Evolutionary conservation across 1,284 basidiomycete species (phyloP), one percentile per base, ranked within the genome.

Genomic region (Trametes versicolor): DNA sequence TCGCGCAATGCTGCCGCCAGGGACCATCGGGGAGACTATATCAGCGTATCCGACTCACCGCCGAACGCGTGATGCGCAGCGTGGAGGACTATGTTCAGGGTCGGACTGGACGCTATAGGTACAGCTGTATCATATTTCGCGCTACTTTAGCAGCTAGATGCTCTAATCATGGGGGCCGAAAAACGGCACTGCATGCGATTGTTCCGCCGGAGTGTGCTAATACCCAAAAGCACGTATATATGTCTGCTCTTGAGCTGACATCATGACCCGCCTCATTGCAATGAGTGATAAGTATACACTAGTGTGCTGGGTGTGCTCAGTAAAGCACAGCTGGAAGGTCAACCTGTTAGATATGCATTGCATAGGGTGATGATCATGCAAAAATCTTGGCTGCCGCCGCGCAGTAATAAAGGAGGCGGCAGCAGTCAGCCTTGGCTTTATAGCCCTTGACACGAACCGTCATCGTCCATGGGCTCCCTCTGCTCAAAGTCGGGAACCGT

Each of bases 401-500:
- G 60, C 51, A 48, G 45, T 55, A 27, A 36, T 21, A 36, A 41
- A 21, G 9, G 23, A 23, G 49, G 21, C 50, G 12, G 36, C 19
- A 1, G 52, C n/a, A 51, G 17, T 41, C 27, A 4, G 48, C 19
- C 53, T 64, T 60, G 47, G 63, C 63, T 59, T 32, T 15, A 29
- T 60, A 15, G 49, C 21, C 10, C 59, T 68, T 64, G 59, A 52
- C 67, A 61, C 59, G 21, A 66, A 62, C 63, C 51, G 49, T 58
- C 56, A 70, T 37, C 29, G 53, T 69, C 59, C 43, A 91, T 91
- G 91, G 91, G 91, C 67, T 85, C 85, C 58, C 78, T 90, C 49
- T 91, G 89, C 75, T 91, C 90, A 32, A 91, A 90, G 76, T 73
- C 82, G 39, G 79, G 78, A 55, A 75, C 77, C 39, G 81, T 85